These are phyloP conservation scores for Singerocomus rubriflavus DNA, from an alignment of 1,284 basidiomycete species.

Conservation along the genomic window DNA sequence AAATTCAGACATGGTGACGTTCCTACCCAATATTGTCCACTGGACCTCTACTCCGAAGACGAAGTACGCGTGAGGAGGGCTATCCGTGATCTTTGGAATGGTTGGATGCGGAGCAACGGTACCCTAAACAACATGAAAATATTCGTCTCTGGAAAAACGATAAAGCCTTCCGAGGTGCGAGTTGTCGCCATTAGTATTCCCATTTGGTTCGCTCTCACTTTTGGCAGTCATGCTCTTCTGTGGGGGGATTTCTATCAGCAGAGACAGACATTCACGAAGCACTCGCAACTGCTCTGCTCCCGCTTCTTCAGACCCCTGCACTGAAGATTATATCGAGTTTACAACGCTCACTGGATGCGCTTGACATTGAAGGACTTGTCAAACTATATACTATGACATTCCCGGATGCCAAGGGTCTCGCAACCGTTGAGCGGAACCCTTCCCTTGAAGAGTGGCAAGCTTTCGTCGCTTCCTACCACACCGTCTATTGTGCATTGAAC, in stretches of 20 bases:
- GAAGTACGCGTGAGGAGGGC: conserved; percentile 57
- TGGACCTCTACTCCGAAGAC: conserved; percentile 82
- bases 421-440: conserved; percentile 38
- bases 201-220: background rate
- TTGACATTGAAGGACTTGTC: conserved; percentile 78
- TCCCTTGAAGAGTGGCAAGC: conserved; percentile 54
- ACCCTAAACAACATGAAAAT: conserved; percentile 77
- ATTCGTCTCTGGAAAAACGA: conserved; percentile 62
- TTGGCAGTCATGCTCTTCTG: conserved; percentile 10
- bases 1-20: conserved; percentile 38
- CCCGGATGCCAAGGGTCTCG: conserved; percentile 11
- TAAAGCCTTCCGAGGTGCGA: conserved; percentile 62
- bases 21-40: conserved; percentile 72
- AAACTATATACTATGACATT: conserved; percentile 19
- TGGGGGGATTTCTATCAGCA: conserved; percentile 19
- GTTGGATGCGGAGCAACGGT: conserved; percentile 64
- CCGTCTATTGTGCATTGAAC: conserved; percentile 33
- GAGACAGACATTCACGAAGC: conserved; percentile 33
- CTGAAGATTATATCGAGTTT: conserved; percentile 59
- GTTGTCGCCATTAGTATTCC: background rate
- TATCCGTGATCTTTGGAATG: conserved; percentile 66
- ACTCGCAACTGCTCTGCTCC: conserved; percentile 48
- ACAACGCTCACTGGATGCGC: conserved; percentile 75
- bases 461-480: conserved; percentile 57
- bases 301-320: conserved; percentile 50